phyloP scores from a whole-genome alignment of 129 eudicot species.

The Gnaphalium uliginosum region DNA sequence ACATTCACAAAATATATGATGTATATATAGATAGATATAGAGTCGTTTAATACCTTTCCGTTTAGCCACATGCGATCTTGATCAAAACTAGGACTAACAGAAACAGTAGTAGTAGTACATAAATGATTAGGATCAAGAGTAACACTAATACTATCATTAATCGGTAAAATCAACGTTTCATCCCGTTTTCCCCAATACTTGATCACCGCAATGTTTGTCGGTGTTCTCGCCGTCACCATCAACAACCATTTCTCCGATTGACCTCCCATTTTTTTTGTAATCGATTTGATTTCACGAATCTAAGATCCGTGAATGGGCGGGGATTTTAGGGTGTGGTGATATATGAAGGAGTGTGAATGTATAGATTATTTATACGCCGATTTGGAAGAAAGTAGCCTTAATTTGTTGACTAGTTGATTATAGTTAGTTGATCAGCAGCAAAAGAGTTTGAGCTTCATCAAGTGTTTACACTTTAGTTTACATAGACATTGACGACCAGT shows the following conservation, averaged over 20 bases:
- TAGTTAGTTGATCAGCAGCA: not conserved
- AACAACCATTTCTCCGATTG: constrained; percentile 65
- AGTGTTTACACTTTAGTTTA: not conserved
- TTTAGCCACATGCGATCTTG: constrained; percentile 98
- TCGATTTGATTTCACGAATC: constrained; percentile 10
- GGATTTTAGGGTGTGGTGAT: constrained; percentile 5
- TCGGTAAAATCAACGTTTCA: constrained; percentile 79
- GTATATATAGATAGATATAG: not conserved
- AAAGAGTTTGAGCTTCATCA: constrained; percentile 13
- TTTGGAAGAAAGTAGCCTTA: constrained; percentile 26
- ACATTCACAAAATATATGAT: not conserved
- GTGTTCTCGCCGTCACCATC: constrained; percentile 92
- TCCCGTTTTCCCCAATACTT: constrained; percentile 99
- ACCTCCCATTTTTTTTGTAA: constrained; percentile 36
- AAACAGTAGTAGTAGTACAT: constrained; percentile 94
- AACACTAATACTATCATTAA: constrained; percentile 93
- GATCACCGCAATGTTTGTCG: constrained; percentile 96
- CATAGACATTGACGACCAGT: constrained; percentile 8
- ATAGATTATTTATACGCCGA: constrained; percentile 20
- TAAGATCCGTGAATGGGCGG: constrained; percentile 22
- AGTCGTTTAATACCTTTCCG: constrained; percentile 61
- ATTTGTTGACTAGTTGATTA: constrained; percentile 25
- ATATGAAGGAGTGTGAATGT: constrained; percentile 13
- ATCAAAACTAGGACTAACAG: constrained; percentile 77
- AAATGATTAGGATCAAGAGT: constrained; percentile 93